phyloP scores from a whole-genome alignment of 2,329 filamentous ascomycete species.

The Paradendryphiella salina region DNA sequence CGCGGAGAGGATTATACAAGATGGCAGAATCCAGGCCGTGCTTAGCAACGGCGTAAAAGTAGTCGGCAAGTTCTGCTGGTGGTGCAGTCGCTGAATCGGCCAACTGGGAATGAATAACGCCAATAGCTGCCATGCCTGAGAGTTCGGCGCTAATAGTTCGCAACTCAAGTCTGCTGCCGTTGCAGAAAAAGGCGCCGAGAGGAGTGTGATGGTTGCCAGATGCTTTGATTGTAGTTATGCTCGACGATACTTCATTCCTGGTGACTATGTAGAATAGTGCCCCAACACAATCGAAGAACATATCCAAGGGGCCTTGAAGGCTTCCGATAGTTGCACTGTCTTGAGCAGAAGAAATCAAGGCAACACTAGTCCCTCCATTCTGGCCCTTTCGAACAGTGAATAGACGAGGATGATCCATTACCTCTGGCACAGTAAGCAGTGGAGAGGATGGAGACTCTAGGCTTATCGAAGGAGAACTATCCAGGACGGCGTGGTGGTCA shows the following conservation, averaged over 20 bases:
- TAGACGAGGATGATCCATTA: slow-evolving; percentile 4
- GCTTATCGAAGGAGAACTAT: too few species aligned
- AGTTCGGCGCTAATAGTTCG: slow-evolving; percentile 17
- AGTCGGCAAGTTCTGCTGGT: slow-evolving; percentile 18
- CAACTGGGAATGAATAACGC: slow-evolving; percentile 14
- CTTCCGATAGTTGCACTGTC: slow-evolving; percentile 4
- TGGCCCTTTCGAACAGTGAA: not conserved
- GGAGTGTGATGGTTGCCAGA: not conserved
- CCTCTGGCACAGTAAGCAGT: not conserved
- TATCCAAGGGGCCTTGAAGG: slow-evolving; percentile 9
- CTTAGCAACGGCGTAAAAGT: slow-evolving; percentile 24
- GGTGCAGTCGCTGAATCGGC: slow-evolving; percentile 6
- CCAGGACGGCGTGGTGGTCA: not conserved
- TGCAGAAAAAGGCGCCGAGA: slow-evolving; percentile 13
- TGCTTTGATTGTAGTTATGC: slow-evolving; percentile 1
- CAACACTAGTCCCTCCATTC: not conserved
- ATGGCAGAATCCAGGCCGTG: slow-evolving; percentile 23
- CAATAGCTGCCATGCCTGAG: slow-evolving; percentile 25
- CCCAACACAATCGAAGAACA: slow-evolving; percentile 23
- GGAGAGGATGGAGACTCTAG: not conserved
- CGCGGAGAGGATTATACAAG: slow-evolving; percentile 19
- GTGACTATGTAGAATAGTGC: slow-evolving; percentile 22
- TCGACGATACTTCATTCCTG: slow-evolving; percentile 12
- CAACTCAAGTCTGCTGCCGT: not conserved
- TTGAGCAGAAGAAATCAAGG: not conserved